A percentile compares a stretch with the other conserved stretches of the same genome.
These are phyloP conservation scores for Polytrichum formosum DNA, from an alignment of 225 moss, liverwort and hornwort genomes.

Conservation along the genomic window DNA sequence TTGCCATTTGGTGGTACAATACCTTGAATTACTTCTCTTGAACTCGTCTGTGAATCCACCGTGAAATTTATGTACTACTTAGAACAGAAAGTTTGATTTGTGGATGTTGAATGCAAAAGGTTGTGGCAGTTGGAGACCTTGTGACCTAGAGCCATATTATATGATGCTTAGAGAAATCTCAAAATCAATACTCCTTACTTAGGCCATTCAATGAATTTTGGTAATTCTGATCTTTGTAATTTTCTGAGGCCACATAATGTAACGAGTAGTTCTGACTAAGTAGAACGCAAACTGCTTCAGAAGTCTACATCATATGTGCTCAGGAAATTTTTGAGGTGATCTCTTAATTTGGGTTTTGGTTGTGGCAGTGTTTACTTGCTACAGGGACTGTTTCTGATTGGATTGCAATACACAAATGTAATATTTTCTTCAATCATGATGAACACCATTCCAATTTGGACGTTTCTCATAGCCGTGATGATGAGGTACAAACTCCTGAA, in stretches of 20 bases:
- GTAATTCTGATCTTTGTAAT: neutral
- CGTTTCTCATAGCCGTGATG: conserved; percentile 28
- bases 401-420: conserved; percentile 37
- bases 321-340: neutral
- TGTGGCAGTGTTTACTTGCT: conserved; percentile 30
- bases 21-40: neutral
- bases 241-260: neutral
- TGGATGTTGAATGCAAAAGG: no score
- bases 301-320: neutral
- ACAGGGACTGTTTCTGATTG: conserved; percentile 39
- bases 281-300: neutral
- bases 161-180: neutral
- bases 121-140: neutral
- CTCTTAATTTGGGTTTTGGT: neutral
- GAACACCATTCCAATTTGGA: conserved; percentile 32
- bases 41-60: no score
- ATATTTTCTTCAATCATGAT: conserved; percentile 30
- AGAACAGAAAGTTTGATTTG: no score
- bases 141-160: no score
- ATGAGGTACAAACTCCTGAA: no score
- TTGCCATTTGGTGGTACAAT: neutral
- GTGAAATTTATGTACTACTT: no score
- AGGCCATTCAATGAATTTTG: neutral
- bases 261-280: neutral
- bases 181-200: neutral